phyloP scores from a whole-genome alignment of 371 early-diverging fungal species.

The Apophysomyces elegans region DNA sequence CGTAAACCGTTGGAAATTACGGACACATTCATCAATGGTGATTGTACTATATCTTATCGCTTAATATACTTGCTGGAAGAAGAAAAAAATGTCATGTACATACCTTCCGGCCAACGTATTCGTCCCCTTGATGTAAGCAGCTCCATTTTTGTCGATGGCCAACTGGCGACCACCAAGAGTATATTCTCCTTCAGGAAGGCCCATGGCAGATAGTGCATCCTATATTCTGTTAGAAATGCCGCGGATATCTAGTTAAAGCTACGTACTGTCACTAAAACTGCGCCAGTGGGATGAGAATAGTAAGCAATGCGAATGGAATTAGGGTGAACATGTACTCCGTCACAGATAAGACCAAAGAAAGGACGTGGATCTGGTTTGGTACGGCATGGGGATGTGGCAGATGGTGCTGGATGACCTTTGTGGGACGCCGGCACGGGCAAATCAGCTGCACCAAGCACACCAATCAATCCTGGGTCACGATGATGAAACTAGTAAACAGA shows the following conservation, averaged over 20 bases:
- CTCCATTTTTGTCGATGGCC: constrained; percentile 51
- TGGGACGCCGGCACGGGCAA: constrained; percentile 33
- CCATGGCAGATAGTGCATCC: constrained; percentile 77
- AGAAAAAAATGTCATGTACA: neutral
- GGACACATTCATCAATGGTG: constrained; percentile 72
- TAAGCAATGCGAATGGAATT: constrained; percentile 84
- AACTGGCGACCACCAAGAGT: constrained; percentile 62
- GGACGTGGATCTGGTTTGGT: constrained; percentile 62
- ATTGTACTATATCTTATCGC: constrained; percentile 53
- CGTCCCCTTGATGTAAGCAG: constrained; percentile 72
- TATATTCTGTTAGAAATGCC: neutral
- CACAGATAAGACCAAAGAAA: constrained; percentile 84
- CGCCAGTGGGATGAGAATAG: constrained; percentile 77
- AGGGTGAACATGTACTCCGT: constrained; percentile 83
- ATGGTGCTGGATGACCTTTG: constrained; percentile 37
- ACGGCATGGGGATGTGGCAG: constrained; percentile 37
- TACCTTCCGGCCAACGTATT: constrained; percentile 69
- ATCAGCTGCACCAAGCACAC: constrained; percentile 67
- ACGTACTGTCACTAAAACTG: constrained; percentile 66
- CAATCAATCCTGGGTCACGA: constrained; percentile 83
- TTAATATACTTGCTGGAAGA: constrained; percentile 13
- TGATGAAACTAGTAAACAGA: constrained; percentile 68
- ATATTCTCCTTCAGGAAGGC: constrained; percentile 68
- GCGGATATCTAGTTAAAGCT: neutral
- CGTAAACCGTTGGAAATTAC: constrained; percentile 76